Percentiles rank a stretch among this genome's conserved stretches.
Evolutionary conservation across 2,329 filamentous ascomycete species (phyloP).

Genomic region (Tolypocladium amazonense): DNA sequence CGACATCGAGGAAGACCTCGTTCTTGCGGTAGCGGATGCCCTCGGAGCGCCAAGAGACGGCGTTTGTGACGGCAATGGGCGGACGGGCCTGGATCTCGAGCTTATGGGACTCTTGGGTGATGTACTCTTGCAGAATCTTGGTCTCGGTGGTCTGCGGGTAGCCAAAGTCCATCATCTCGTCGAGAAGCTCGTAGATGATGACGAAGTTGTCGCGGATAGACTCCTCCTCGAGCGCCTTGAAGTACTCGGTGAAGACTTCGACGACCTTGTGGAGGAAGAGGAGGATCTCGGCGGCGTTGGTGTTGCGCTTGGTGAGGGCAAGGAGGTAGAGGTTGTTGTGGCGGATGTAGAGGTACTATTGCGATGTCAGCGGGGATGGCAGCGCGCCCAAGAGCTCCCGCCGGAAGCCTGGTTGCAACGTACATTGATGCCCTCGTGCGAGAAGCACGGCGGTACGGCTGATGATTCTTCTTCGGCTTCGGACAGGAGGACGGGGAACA

Average conservation of each 20-base stretch:
- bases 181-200: constrained; percentile 94
- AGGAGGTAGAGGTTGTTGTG: constrained; percentile 99
- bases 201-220: constrained; percentile 99
- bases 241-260: constrained; percentile 99
- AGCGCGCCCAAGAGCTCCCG: not conserved
- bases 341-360: constrained; percentile 92
- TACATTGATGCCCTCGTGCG: constrained; percentile 96
- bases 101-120: constrained; percentile 98
- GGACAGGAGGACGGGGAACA: constrained; percentile 89
- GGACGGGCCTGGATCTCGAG: constrained; percentile 92
- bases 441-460: constrained; percentile 94
- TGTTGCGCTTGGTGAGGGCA: constrained; percentile 95
- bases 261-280: constrained; percentile 97
- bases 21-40: constrained; percentile 98
- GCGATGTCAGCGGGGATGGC: constrained; percentile 3
- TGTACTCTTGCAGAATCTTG: constrained; percentile 98
- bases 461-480: constrained; percentile 99
- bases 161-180: constrained; percentile 99
- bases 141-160: constrained; percentile 97
- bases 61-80: constrained; percentile 95
- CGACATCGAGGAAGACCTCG: constrained; percentile 95
- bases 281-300: constrained; percentile 95
- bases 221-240: constrained; percentile 97
- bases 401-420: constrained; percentile 21
- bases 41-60: constrained; percentile 95